Conservation (phyloP, 352 stramenopile genomes). For the Globisporangium spiculum region DNA sequence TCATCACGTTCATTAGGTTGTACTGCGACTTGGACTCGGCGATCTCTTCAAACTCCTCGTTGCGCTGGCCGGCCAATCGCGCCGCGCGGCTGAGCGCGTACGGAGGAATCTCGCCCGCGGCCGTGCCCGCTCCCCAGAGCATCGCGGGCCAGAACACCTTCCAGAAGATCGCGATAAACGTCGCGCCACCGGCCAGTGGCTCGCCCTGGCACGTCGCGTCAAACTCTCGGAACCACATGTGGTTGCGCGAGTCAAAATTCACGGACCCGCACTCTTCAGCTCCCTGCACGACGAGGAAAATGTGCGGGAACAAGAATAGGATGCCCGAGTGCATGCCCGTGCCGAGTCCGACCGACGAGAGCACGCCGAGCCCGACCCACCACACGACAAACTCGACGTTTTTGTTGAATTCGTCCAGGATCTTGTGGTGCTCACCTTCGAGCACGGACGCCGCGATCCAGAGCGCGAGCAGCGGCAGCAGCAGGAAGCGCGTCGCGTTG, state of each 20-base stretch:
- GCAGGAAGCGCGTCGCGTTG: slow-evolving; percentile 72
- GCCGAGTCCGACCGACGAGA: slow-evolving; percentile 93
- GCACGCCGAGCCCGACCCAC: slow-evolving; percentile 92
- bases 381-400: slow-evolving; percentile 89
- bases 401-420: slow-evolving; percentile 84
- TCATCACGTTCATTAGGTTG: slow-evolving; percentile 90
- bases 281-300: slow-evolving; percentile 90
- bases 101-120: slow-evolving; percentile 92
- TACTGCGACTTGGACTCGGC: slow-evolving; percentile 76
- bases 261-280: slow-evolving; percentile 85
- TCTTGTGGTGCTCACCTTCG: slow-evolving; percentile 63
- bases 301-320: slow-evolving; percentile 94
- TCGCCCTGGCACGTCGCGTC: slow-evolving; percentile 60
- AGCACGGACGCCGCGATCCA: slow-evolving; percentile 68
- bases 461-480: slow-evolving; percentile 64
- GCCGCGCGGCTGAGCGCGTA: slow-evolving; percentile 91
- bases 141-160: slow-evolving; percentile 90
- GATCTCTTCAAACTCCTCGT: slow-evolving; percentile 90
- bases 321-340: slow-evolving; percentile 94
- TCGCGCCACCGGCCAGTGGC: slow-evolving; percentile 46
- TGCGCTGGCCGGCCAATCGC: slow-evolving; percentile 76
- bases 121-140: slow-evolving; percentile 92
- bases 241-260: slow-evolving; percentile 81
- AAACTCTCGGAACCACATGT: slow-evolving; percentile 91
- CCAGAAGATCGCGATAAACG: slow-evolving; percentile 85